Evolutionary conservation across 208 protist genomes (phyloP).

Genomic region (Lotmaria passim): DNA sequence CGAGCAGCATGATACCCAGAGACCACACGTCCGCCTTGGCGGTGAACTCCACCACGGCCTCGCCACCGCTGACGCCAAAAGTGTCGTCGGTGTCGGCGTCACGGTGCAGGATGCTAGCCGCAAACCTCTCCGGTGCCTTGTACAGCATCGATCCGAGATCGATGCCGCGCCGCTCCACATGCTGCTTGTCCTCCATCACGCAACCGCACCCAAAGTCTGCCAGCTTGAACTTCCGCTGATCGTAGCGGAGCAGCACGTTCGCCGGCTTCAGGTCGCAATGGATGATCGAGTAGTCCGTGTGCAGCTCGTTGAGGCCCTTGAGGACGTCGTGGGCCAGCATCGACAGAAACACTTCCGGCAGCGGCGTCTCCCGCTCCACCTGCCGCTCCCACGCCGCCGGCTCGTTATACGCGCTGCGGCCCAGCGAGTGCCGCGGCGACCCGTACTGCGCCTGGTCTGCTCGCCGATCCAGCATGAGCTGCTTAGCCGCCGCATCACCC

Average conservation of each 20-base stretch:
- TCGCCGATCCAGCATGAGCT: conserved; percentile 38
- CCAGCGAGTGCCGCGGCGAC: conserved; percentile 63
- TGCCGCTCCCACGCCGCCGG: conserved; percentile 79
- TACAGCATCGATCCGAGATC: conserved; percentile 87
- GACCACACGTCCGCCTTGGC: conserved; percentile 91
- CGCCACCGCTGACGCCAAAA: conserved; percentile 6
- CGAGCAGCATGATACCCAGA: conserved; percentile 81
- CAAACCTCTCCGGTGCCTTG: conserved; percentile 81
- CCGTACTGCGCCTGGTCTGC: conserved; percentile 48
- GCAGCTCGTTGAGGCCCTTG: conserved; percentile 82
- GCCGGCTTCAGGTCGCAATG: conserved; percentile 98
- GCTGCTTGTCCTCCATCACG: conserved; percentile 56
- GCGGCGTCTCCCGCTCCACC: conserved; percentile 97
- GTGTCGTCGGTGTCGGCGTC: conserved; percentile 16
- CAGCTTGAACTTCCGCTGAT: conserved; percentile 77
- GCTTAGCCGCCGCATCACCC: conserved; percentile 21
- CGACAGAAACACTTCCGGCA: conserved; percentile 99
- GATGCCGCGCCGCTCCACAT: conserved; percentile 51
- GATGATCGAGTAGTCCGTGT: conserved; percentile 86
- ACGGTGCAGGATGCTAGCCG: conserved; percentile 19
- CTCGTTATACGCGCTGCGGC: conserved; percentile 60
- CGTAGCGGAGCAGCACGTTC: conserved; percentile 93
- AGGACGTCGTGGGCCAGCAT: conserved; percentile 98
- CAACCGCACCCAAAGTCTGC: conserved; percentile 89
- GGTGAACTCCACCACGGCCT: conserved; percentile 70